Percentiles rank a stretch among this genome's conserved stretches.
phyloP scores from a whole-genome alignment of 257 asterid genomes.

The Misopates orontium region DNA sequence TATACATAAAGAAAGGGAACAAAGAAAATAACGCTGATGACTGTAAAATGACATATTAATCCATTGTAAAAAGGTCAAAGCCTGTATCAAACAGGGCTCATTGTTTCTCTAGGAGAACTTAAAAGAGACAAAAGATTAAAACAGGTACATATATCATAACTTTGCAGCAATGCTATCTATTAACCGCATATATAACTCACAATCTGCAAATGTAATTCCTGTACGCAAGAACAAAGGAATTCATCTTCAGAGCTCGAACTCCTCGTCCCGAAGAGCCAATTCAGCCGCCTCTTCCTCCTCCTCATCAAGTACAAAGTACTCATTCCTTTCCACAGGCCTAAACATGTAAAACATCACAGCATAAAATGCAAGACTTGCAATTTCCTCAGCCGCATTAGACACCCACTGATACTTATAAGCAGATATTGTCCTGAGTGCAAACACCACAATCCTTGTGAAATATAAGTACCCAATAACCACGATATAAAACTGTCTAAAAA shows the following conservation, averaged over 20 bases:
- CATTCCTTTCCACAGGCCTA: conserved; percentile 87
- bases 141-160: conserved; percentile 33
- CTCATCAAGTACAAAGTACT: conserved; percentile 84
- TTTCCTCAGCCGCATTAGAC: conserved; percentile 87
- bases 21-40: neutral
- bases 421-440: conserved; percentile 81
- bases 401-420: conserved; percentile 97
- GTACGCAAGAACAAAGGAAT: conserved; percentile 31
- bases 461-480: conserved; percentile 93
- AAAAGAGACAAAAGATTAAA: conserved; percentile 21
- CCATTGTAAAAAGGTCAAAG: conserved; percentile 26
- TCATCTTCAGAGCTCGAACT: conserved; percentile 25
- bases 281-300: conserved; percentile 94
- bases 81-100: conserved; percentile 30
- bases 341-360: conserved; percentile 88
- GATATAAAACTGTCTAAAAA: conserved; percentile 92
- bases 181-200: conserved; percentile 38
- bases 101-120: conserved; percentile 22
- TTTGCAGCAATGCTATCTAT: conserved; percentile 36
- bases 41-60: conserved; percentile 19
- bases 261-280: conserved; percentile 72
- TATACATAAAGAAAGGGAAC: no score
- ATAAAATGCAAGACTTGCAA: conserved; percentile 82
- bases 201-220: conserved; percentile 31
- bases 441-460: conserved; percentile 94